Evolutionary conservation across 345 rosid genomes (phyloP), one percentile per base, ranked within the genome.

Genomic region (Lepidium aucheri): DNA sequence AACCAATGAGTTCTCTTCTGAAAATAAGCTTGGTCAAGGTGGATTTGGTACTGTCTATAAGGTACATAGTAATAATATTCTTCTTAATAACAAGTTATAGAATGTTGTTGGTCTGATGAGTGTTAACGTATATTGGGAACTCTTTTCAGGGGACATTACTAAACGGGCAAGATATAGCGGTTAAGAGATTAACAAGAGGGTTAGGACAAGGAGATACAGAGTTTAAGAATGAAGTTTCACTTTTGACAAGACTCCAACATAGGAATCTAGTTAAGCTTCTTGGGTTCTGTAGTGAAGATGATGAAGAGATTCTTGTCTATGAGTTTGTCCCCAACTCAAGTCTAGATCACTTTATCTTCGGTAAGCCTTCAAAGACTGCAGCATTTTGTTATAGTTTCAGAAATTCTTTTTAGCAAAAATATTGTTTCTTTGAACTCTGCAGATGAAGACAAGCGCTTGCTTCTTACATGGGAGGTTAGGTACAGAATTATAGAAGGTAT

Each of bases 11-110:
- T 79, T 76, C 40, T 69, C 78, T 9, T 9, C 20, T 28, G 42
- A 24, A 9, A 76, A 76, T 42, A 54, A n/a, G 62, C 70, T 79
- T 22, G 80, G 83, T 5, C 42, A 61, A 53, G 84, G 84, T 24
- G 81, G 84, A 9, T 80, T 74, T 43, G 79, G 81, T n/a, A 47
- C 49, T 0, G 84, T 80, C 6, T 72, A 77, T 60, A 80, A 74
- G 81, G 83, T 63, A 63, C 7, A 11, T 38, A 38, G 28, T 5
- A 52, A 30, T 18, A n/a, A 9, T 9, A 28, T 5, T 28, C 32
- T 26, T 26, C 30, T 26, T 22, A 47, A 20, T 47, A 47, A 16
- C 5, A 11, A 47, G 33, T 4, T 47, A 8, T 38, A 1, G 41
- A 11, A 18, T 47, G 30, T 6, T 24, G n/a, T 17, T 5, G 33